These are phyloP conservation scores for Naganishia vishniacii DNA, from an alignment of 768 basidiomycete species.

Conservation along the genomic window DNA sequence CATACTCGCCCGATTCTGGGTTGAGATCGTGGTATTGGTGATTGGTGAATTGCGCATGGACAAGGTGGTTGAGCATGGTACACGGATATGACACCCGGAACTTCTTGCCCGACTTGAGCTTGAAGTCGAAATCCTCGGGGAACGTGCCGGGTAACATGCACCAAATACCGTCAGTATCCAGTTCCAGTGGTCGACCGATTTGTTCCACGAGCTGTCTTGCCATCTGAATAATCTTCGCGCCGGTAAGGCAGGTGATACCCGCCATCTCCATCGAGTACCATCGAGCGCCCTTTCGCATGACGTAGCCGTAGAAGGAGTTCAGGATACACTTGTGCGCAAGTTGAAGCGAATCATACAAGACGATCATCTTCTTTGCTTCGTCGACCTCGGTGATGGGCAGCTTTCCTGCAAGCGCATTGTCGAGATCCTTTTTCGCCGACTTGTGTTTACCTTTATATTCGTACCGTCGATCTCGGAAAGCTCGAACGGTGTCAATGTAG, in stretches of 20 bases:
- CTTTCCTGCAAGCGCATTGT: slow-evolving; percentile 63
- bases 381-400: slow-evolving; percentile 77
- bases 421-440: slow-evolving; percentile 98
- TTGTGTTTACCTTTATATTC: slow-evolving; percentile 98
- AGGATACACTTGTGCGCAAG: slow-evolving; percentile 99
- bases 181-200: slow-evolving; percentile 90
- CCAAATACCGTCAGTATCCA: slow-evolving; percentile 99
- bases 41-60: slow-evolving; percentile 91
- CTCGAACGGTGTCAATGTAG: slow-evolving; percentile 96
- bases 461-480: slow-evolving; percentile 94
- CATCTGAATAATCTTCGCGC: slow-evolving; percentile 98
- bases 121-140: slow-evolving; percentile 96
- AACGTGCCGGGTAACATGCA: slow-evolving; percentile 98
- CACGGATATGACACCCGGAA: slow-evolving; percentile 92
- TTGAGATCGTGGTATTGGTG: slow-evolving; percentile 94
- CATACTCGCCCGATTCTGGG: slow-evolving; percentile 74
- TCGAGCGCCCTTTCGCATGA: slow-evolving; percentile 97
- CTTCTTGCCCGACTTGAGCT: slow-evolving; percentile 76
- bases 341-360: slow-evolving; percentile 95
- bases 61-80: slow-evolving; percentile 98
- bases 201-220: slow-evolving; percentile 94
- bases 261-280: slow-evolving; percentile 99
- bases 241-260: slow-evolving; percentile 95
- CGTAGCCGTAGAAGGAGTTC: slow-evolving; percentile 99
- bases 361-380: slow-evolving; percentile 98